Conservation (phyloP, 495 filamentous ascomycete genomes). For the Hypoxylon subgilvum region DNA sequence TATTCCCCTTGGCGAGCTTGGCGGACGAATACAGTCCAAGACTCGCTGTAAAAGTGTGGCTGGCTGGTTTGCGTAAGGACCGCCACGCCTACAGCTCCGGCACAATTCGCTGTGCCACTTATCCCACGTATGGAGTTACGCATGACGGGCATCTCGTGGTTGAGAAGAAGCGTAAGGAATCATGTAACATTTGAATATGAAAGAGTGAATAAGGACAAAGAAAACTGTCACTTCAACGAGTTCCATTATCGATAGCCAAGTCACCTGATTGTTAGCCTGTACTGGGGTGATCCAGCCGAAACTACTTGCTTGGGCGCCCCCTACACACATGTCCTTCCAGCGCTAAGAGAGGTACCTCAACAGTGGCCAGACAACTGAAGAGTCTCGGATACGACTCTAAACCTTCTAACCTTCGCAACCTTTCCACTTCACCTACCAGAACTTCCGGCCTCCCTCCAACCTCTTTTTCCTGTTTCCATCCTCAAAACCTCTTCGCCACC, state of each 20-base stretch:
- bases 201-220: not conserved
- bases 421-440: slow-evolving; percentile 24
- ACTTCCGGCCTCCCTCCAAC: slow-evolving; percentile 37
- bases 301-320: not conserved
- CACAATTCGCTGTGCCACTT: not conserved
- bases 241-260: not conserved
- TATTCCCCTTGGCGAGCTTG: slow-evolving; percentile 1
- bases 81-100: too few relatives aligned
- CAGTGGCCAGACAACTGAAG: slow-evolving; percentile 33
- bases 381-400: slow-evolving; percentile 37
- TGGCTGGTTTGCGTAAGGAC: too few relatives aligned
- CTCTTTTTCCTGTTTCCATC: slow-evolving; percentile 20
- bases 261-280: slow-evolving; percentile 2
- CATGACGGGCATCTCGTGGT: not conserved
- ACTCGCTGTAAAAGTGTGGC: not conserved
- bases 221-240: not conserved
- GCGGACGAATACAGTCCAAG: not conserved
- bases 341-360: not conserved
- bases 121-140: not conserved
- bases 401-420: slow-evolving; percentile 27
- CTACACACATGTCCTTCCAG: not conserved
- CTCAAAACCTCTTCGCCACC: slow-evolving; percentile 26
- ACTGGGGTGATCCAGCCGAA: slow-evolving; percentile 11
- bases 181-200: not conserved
- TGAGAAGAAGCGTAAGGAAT: too few relatives aligned